Evolutionary conservation across 1,139 yeast species (phyloP).

Genomic region (Candida smagusa): DNA sequence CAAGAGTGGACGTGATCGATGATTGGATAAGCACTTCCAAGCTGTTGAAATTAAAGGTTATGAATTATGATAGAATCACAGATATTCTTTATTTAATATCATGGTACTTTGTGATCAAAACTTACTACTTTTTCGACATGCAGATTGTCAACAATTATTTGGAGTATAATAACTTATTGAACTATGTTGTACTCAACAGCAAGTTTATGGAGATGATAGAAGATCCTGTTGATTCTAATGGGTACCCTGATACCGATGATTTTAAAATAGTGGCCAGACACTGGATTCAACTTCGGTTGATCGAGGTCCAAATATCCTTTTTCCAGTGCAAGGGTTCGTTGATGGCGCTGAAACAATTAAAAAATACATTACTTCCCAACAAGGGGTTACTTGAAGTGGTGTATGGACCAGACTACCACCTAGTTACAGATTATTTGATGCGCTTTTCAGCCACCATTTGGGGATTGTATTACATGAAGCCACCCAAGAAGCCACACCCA

Average conservation of each 20-base stretch:
- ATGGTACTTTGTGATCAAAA: conserved; percentile 29
- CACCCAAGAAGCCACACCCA: conserved; percentile 4
- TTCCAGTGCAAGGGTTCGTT: conserved; percentile 32
- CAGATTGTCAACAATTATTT: conserved; percentile 26
- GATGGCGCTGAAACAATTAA: conserved; percentile 25
- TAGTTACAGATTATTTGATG: conserved; percentile 11
- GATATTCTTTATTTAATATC: conserved; percentile 26
- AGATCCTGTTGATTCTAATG: conserved; percentile 4
- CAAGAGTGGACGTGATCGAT: conserved; percentile 13
- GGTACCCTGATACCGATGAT: conserved; percentile 14
- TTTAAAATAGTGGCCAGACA: conserved; percentile 20
- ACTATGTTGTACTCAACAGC: conserved; percentile 25
- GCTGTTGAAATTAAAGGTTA: conserved; percentile 17
- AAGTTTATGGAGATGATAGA: conserved; percentile 23
- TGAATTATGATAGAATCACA: conserved; percentile 19
- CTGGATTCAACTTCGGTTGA: conserved; percentile 30
- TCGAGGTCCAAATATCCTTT: conserved; percentile 28
- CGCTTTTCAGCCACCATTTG: conserved; percentile 17
- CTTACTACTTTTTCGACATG: conserved; percentile 21
- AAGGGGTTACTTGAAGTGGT: conserved; percentile 13
- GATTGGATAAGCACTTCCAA: conserved; percentile 27
- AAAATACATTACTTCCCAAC: conserved; percentile 28
- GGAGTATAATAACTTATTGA: conserved; percentile 30
- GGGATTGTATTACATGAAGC: conserved; percentile 25
- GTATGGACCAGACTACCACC: conserved; percentile 15